Evolutionary conservation across 495 filamentous ascomycete genomes (phyloP).

Genomic region (Neurospora tetraspora): DNA sequence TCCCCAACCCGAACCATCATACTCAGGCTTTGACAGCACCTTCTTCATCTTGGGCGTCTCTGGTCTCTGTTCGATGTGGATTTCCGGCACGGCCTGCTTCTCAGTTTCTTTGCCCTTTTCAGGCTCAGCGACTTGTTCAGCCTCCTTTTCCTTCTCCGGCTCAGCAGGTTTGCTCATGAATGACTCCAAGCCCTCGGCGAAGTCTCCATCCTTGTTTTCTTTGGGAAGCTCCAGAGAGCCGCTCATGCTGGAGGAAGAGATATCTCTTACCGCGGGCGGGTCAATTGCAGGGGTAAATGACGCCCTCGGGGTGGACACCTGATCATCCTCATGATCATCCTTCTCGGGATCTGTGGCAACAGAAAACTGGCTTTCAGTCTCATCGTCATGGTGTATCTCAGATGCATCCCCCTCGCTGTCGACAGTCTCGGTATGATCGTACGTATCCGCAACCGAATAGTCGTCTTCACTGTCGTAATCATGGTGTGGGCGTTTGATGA

Average conservation of each 20-base stretch:
- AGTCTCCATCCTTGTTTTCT: conserved; percentile 20
- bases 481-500: conserved; percentile 54
- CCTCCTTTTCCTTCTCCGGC: conserved; percentile 7
- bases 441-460: conserved; percentile 62
- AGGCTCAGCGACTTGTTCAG: conserved; percentile 15
- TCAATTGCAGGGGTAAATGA: conserved; percentile 17
- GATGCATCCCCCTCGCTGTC: conserved; percentile 34
- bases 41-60: conserved; percentile 16
- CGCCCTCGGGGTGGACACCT: conserved; percentile 38
- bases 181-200: conserved; percentile 32
- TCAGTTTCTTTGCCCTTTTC: conserved; percentile 38
- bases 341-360: conserved; percentile 3
- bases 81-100: conserved; percentile 15
- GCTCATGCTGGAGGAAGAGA: conserved; percentile 3
- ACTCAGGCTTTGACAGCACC: conserved; percentile 40
- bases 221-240: conserved; percentile 7
- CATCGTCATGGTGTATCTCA: conserved; percentile 12
- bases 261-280: not conserved
- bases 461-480: conserved; percentile 55
- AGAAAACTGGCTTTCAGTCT: conserved; percentile 20
- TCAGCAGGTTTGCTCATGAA: conserved; percentile 30
- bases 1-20: conserved; percentile 46
- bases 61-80: not conserved
- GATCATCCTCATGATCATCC: conserved; percentile 12
- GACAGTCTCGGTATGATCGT: conserved; percentile 26